Conservation (phyloP, 2,329 filamentous ascomycete genomes). For the Sclerotinia subarctica region DNA sequence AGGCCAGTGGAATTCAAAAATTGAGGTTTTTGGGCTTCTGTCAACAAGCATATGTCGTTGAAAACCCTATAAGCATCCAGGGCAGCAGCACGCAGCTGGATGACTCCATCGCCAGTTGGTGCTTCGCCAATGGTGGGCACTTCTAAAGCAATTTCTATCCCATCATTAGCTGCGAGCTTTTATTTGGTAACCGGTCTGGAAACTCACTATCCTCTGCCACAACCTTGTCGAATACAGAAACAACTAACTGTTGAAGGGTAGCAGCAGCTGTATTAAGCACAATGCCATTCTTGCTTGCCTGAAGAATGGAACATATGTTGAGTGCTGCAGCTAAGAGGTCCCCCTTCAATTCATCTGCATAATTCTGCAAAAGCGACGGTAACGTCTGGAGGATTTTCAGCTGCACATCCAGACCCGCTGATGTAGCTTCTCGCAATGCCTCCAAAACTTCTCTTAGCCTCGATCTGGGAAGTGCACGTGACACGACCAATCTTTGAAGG, state of each 20-base stretch:
- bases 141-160: slow-evolving; percentile 43
- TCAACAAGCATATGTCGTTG: slow-evolving; percentile 83
- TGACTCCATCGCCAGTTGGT: slow-evolving; percentile 59
- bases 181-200: not conserved
- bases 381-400: slow-evolving; percentile 93
- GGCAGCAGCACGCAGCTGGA: slow-evolving; percentile 70
- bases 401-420: slow-evolving; percentile 80
- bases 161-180: slow-evolving; percentile 21
- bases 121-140: slow-evolving; percentile 63
- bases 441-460: slow-evolving; percentile 84
- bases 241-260: slow-evolving; percentile 91
- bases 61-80: slow-evolving; percentile 85
- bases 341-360: slow-evolving; percentile 74
- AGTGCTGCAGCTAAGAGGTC: slow-evolving; percentile 77
- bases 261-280: slow-evolving; percentile 95
- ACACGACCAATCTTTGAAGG: slow-evolving; percentile 82
- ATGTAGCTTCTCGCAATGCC: slow-evolving; percentile 81
- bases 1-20: slow-evolving; percentile 78
- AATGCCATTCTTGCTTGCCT: slow-evolving; percentile 87
- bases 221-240: slow-evolving; percentile 91
- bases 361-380: slow-evolving; percentile 86
- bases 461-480: slow-evolving; percentile 72
- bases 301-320: slow-evolving; percentile 87
- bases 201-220: slow-evolving; percentile 71
- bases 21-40: slow-evolving; percentile 77